Base-by-base conservation (phyloP, 371 early-diverging fungal genomes). In the Mucor racemosus region DNA sequence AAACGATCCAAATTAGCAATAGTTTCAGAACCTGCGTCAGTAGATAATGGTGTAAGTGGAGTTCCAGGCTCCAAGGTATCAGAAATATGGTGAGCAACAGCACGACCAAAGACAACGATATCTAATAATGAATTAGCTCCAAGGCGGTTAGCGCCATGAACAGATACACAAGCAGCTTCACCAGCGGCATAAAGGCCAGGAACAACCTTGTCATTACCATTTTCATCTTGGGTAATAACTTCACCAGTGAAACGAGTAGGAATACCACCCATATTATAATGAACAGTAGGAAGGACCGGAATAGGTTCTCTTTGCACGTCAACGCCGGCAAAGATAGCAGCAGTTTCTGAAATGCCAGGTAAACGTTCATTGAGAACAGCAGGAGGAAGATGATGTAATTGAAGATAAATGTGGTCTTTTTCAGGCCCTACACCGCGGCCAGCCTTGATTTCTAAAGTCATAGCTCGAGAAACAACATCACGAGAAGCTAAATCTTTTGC, bases 241-340 rank as follows among this genome's bases (percentile, higher is more conserved):
- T 98, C 95, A 68, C 99, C 99, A 60, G 97, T 97, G 90, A 94
- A 97, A 62, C 88, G 87, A 54, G 98, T 97, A 40, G 98, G 98
- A 68, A 98, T 97, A 80, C 99, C 98, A 76, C 99, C 99, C 98
- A 98, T 98, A 88, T 98, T 98, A 90, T 98, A 98, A 80, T 98
- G 99, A 69, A 98, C 99, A 65, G 99, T 98, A 67, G 99, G 99
- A 61, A 98, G 84, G 54, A 98, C 97, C n/a, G 99, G 99, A 76
- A 98, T 98, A 48, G 99, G 97, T 26, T 26, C 76, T 97, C 97
- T 89, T 97, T 97, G 78, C 97, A 97, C 97, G 84, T 98, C 97
- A 59, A 98, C 97, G 78, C 97, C 97, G 56, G 96, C 91, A 78
- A 98, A 98, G 77, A 98, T 97, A 66, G 94, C 94, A 39, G 98